Percentiles rank a stretch among this genome's conserved stretches.
phyloP scores from a whole-genome alignment of 2,329 filamentous ascomycete species.

The Metarhizium brunneum region DNA sequence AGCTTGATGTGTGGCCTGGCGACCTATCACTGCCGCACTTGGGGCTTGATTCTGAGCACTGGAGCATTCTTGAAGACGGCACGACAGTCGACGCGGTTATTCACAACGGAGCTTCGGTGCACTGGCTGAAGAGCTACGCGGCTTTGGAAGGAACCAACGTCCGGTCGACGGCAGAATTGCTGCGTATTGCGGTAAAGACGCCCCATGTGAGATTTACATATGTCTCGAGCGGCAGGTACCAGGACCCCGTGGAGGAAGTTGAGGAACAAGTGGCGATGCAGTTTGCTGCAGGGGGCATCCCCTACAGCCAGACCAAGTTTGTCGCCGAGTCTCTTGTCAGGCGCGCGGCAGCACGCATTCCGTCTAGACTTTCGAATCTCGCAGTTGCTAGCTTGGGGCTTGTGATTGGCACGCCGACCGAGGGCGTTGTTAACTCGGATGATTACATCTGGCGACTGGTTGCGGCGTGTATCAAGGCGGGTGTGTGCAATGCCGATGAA shows the following conservation, averaged over 20 bases:
- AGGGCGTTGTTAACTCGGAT: slow-evolving; percentile 12
- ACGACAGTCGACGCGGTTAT: slow-evolving; percentile 4
- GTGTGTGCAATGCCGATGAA: slow-evolving; percentile 8
- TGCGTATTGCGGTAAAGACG: background rate
- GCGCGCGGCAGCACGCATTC: slow-evolving; percentile 8
- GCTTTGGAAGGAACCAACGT: slow-evolving; percentile 8
- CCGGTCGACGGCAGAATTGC: slow-evolving; percentile 4
- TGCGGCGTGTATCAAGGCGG: slow-evolving; percentile 8
- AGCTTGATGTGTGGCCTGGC: slow-evolving; percentile 8
- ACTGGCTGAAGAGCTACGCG: slow-evolving; percentile 6
- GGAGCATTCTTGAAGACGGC: background rate
- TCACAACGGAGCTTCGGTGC: slow-evolving; percentile 9
- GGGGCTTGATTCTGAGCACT: background rate
- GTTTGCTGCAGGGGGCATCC: background rate
- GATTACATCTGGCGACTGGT: slow-evolving; percentile 13
- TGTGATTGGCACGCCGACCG: slow-evolving; percentile 13
- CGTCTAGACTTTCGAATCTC: background rate
- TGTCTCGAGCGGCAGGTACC: background rate
- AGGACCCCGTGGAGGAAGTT: background rate
- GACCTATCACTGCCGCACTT: background rate
- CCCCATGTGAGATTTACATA: slow-evolving; percentile 3
- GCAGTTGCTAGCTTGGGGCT: slow-evolving; percentile 6
- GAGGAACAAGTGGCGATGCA: background rate
- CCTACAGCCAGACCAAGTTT: slow-evolving; percentile 15
- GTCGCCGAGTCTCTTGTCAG: slow-evolving; percentile 12